Evolutionary conservation across 2,329 filamentous ascomycete genomes (phyloP).

Genomic region (Colletotrichum agaves): DNA sequence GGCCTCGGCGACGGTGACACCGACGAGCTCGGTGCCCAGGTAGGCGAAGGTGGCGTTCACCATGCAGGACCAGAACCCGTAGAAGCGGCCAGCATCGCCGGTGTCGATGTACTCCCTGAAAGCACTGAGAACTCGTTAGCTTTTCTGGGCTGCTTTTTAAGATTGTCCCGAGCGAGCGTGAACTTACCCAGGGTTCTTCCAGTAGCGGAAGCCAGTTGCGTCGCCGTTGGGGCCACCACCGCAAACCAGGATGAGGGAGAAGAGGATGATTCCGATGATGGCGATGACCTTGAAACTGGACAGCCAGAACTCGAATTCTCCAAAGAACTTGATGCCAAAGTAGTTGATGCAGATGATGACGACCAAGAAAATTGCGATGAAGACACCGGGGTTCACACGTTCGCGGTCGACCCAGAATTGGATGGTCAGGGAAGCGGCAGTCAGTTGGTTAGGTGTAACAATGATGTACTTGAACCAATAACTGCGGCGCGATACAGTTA

Average conservation of each 20-base stretch:
- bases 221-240: constrained; percentile 74
- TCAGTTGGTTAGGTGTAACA: constrained; percentile 85
- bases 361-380: constrained; percentile 77
- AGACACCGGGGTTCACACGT: constrained; percentile 80
- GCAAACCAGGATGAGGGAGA: constrained; percentile 70
- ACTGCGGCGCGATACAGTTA: constrained; percentile 72
- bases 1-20: constrained; percentile 82
- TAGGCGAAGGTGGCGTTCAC: constrained; percentile 84
- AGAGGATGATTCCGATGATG: constrained; percentile 73
- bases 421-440: constrained; percentile 81
- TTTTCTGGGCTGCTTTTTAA: neutral
- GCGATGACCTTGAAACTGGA: constrained; percentile 76
- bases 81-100: constrained; percentile 63
- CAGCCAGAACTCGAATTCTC: constrained; percentile 72
- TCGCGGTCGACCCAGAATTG: constrained; percentile 78
- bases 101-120: constrained; percentile 59
- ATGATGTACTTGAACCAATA: constrained; percentile 86
- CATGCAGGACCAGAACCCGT: constrained; percentile 76
- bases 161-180: neutral
- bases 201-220: constrained; percentile 73
- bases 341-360: constrained; percentile 74
- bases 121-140: constrained; percentile 46
- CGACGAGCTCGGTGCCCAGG: constrained; percentile 79
- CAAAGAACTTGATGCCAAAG: constrained; percentile 75
- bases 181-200: constrained; percentile 66